Evolutionary conservation across 2,329 filamentous ascomycete species (phyloP), one percentile per base, ranked within the genome.

Genomic region (Thelonectria olida): DNA sequence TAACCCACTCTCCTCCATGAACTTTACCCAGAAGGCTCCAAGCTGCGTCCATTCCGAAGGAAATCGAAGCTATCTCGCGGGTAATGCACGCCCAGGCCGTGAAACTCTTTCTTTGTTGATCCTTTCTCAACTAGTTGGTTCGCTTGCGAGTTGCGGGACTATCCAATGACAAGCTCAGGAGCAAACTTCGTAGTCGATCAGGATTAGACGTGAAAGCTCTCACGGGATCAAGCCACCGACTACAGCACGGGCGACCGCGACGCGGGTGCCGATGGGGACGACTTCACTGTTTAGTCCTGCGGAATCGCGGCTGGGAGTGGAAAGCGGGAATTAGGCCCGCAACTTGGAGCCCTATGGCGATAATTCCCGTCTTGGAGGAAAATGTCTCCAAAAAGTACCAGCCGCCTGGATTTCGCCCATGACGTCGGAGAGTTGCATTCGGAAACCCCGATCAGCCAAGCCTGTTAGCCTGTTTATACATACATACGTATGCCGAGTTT

Each of bases 161-260:
- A 15, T 44, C 20, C 20, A 57, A 13, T n/a, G 17, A 45, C 7
- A 36, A 23, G 36, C 17, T 22, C 22, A 45, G 23, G 20, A 49
- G 27, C 7, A 10, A 9, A 10, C 13, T 34, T 34, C 12, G 10
- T 17, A 9, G 22, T n/a, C 17, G 38, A 19, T 54, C 7, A n/a
- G 58, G 52, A 47, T 55, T 51, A 47, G 51, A 27, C n/a, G 23
- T 39, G n/a, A n/a, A 49, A 36, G n/a, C n/a, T 50, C 36, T 59
- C 17, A n/a, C 34, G 27, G 19, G 22, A 39, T 23, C 25, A n/a
- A 44, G 27, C 42, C 10, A n/a, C 31, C 31, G 20, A 28, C 25
- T 41, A 44, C n/a, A 34, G 41, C 39, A 50, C 31, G n/a, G 22
- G 47, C 19, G 47, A n/a, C 10, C 31, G 49, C 47, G 10, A 44